These are phyloP conservation scores for Penicillium daleae DNA, from an alignment of 495 filamentous ascomycete species.

Conservation along the genomic window DNA sequence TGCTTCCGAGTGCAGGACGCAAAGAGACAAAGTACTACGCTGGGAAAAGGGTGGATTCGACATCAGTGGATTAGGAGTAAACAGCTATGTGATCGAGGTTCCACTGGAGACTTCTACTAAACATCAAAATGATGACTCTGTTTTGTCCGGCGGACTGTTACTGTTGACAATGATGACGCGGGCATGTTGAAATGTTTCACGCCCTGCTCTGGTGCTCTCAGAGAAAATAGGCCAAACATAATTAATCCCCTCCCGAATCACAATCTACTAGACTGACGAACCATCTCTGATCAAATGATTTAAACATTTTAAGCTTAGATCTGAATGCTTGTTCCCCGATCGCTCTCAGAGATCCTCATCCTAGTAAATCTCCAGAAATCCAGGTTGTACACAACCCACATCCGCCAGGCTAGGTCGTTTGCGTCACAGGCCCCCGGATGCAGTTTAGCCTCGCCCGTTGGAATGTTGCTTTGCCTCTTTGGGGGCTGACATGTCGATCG, in stretches of 20 bases:
- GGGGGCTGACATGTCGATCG: constrained; percentile 34
- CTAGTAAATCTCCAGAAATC: neutral
- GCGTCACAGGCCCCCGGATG: constrained; percentile 40
- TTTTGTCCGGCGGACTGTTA: neutral
- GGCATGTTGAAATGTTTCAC: neutral
- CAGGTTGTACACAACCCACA: neutral
- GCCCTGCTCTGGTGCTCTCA: neutral
- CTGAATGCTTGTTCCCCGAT: neutral
- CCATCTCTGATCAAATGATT: neutral
- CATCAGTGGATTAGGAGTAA: neutral
- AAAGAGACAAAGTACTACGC: constrained; percentile 17
- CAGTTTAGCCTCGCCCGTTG: constrained; percentile 36
- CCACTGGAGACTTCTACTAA: neutral
- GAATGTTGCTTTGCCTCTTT: constrained; percentile 34
- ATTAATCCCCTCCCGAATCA: neutral
- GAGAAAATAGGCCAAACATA: neutral
- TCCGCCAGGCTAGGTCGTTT: constrained; percentile 28
- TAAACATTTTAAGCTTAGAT: constrained; percentile 6
- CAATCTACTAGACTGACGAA: neutral
- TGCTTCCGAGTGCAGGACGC: constrained; percentile 35
- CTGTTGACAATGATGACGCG: neutral
- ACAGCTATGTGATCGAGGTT: neutral
- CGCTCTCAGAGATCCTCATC: neutral
- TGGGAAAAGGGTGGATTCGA: neutral
- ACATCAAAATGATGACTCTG: too few species aligned